phyloP scores from a whole-genome alignment of 1,284 basidiomycete species.

The Rhodotorula sp. region DNA sequence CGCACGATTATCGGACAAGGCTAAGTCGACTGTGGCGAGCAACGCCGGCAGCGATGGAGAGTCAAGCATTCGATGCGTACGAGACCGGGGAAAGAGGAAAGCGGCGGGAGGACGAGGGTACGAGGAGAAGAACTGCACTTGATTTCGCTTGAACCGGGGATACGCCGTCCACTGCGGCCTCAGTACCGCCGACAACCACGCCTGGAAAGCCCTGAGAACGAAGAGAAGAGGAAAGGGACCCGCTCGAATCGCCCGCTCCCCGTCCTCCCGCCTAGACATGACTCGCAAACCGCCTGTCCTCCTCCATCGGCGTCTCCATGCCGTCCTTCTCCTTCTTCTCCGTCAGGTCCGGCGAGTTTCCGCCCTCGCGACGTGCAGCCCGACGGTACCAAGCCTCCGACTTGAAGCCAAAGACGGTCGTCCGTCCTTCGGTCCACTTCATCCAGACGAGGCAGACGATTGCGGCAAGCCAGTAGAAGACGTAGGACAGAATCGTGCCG shows the following conservation, averaged over 20 bases:
- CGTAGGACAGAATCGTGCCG: conserved; percentile 19
- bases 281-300: conserved; percentile 25
- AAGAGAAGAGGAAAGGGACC: not conserved
- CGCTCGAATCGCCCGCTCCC: not conserved
- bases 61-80: no score
- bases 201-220: no score
- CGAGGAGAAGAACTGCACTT: no score
- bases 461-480: conserved; percentile 55
- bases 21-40: no score
- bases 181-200: no score
- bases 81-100: no score
- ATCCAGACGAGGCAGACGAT: conserved; percentile 63
- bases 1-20: no score
- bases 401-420: conserved; percentile 38
- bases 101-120: no score
- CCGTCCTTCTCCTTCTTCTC: conserved; percentile 25
- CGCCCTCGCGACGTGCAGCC: not conserved
- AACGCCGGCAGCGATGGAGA: no score
- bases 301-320: conserved; percentile 23
- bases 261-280: conserved; percentile 10
- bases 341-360: not conserved
- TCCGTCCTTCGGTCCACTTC: conserved; percentile 61
- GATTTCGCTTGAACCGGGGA: no score
- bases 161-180: no score
- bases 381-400: conserved; percentile 28